Evolutionary conservation across 768 basidiomycete species (phyloP).

Genomic region (Mrakia frigida): DNA sequence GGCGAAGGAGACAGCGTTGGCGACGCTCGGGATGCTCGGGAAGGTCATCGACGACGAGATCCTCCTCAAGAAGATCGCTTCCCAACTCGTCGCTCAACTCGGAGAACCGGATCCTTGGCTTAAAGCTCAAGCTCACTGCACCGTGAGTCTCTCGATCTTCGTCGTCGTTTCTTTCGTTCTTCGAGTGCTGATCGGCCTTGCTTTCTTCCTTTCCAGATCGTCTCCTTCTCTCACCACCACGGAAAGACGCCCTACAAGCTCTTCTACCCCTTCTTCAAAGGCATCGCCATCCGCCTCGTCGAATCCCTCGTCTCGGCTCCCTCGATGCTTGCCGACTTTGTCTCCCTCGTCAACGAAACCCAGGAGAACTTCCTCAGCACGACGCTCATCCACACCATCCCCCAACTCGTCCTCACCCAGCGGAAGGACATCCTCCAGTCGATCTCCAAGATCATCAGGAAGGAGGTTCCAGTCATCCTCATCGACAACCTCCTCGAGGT

Average conservation of each 20-base stretch:
- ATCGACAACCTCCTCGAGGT: conserved; percentile 58
- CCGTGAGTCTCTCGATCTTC: conserved; percentile 49
- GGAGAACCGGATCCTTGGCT: conserved; percentile 64
- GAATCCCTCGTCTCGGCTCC: conserved; percentile 20
- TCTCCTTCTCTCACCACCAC: conserved; percentile 55
- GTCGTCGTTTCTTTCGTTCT: conserved; percentile 25
- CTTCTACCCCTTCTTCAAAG: conserved; percentile 62
- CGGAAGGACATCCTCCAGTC: conserved; percentile 58
- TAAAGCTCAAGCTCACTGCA: conserved; percentile 62
- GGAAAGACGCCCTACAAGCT: conserved; percentile 62
- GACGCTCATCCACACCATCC: conserved; percentile 61
- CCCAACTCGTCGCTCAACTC: conserved; percentile 61
- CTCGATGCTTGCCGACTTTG: conserved; percentile 28
- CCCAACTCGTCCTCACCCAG: conserved; percentile 60
- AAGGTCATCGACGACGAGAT: conserved; percentile 53
- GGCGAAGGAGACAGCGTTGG: conserved; percentile 31
- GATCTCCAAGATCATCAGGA: conserved; percentile 55
- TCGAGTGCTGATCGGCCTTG: neutral
- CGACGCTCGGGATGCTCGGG: conserved; percentile 22
- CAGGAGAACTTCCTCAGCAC: conserved; percentile 42
- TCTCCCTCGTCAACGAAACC: conserved; percentile 27
- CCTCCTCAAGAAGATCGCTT: conserved; percentile 56
- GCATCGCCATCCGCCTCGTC: conserved; percentile 60
- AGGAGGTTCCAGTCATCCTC: conserved; percentile 52
- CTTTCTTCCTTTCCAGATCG: conserved; percentile 49